These are phyloP conservation scores for Citropsis articulata DNA, from an alignment of 345 rosid species.

Conservation along the genomic window DNA sequence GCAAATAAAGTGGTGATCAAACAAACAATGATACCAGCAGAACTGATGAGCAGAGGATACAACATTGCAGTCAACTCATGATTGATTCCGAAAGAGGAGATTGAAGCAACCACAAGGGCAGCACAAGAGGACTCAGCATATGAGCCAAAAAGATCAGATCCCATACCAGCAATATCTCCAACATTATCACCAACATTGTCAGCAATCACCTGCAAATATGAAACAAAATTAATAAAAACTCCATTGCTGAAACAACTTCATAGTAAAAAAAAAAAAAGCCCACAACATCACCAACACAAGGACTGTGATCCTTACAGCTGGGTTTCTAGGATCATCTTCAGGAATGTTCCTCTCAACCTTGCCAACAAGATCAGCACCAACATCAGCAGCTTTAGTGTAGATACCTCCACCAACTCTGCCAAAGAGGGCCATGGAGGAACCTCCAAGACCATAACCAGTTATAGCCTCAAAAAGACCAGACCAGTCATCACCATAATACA, in stretches of 20 bases:
- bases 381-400: conserved; percentile 86
- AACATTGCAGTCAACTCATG: conserved; percentile 71
- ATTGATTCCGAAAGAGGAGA: conserved; percentile 68
- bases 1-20: conserved; percentile 74
- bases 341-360: conserved; percentile 82
- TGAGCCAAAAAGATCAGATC: conserved; percentile 77
- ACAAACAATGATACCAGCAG: conserved; percentile 67
- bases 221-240: conserved; percentile 8
- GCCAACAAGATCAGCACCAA: conserved; percentile 90
- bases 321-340: conserved; percentile 83
- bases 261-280: background rate
- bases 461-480: conserved; percentile 78
- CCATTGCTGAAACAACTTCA: background rate
- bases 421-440: conserved; percentile 86
- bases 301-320: conserved; percentile 53
- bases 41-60: conserved; percentile 69
- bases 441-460: conserved; percentile 86
- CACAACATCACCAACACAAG: conserved; percentile 1
- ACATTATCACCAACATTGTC: conserved; percentile 88
- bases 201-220: conserved; percentile 65
- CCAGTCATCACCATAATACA: conserved; percentile 82
- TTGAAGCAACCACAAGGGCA: conserved; percentile 75
- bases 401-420: conserved; percentile 89
- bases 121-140: conserved; percentile 81
- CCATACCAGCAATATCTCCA: conserved; percentile 87